Evolutionary conservation across 2,329 filamentous ascomycete species (phyloP), one percentile per base, ranked within the genome.

Genomic region (Pyricularia sp.): DNA sequence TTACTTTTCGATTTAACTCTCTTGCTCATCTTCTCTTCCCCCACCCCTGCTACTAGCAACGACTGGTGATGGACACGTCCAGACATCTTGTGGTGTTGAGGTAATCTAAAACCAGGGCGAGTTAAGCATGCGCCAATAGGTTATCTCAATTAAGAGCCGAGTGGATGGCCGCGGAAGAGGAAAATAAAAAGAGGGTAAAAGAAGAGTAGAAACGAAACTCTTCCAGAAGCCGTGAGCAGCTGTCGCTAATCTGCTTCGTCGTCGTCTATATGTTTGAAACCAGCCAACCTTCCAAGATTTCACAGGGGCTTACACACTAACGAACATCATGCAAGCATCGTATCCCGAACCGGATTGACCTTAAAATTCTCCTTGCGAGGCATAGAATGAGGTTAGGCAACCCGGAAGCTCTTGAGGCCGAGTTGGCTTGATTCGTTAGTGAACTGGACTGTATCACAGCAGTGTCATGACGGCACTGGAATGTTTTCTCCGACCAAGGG

Each of bases 81-180:
- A 50, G 17, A 50, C 42, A n/a, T 36, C 2, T 36, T 23, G 64
- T 65, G 64, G 64, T 65, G 64, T 28, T 65, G 64, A 30, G 25
- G 25, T 33, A 65, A 65, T 65, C 17, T 65, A 28, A 33, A 65
- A 33, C 10, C n/a, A 33, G 64, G 64, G 26, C 64, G 3, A 30
- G 11, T 26, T 23, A 36, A 65, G 28, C 26, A 23, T 12, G 42
- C 17, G 42, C 36, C 42, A 66, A 69, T 70, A 71, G 59, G 9
- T 64, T 30, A 20, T 42, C 55, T 67, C 42, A 50, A 71, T 69
- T 70, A 70, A 71, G 42, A 71, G 71, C 69, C 70, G 71, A 72
- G 70, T 50, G 20, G 42, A n/a, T 50, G 17, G 42, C 42, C 42
- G 42, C 20, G 42, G 20, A n/a, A n/a, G 42, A 50, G 7, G 42